Evolutionary conservation across 306 rosid species (phyloP), one percentile per base, ranked within the genome.

Genomic region (Lathyrus aphaca): DNA sequence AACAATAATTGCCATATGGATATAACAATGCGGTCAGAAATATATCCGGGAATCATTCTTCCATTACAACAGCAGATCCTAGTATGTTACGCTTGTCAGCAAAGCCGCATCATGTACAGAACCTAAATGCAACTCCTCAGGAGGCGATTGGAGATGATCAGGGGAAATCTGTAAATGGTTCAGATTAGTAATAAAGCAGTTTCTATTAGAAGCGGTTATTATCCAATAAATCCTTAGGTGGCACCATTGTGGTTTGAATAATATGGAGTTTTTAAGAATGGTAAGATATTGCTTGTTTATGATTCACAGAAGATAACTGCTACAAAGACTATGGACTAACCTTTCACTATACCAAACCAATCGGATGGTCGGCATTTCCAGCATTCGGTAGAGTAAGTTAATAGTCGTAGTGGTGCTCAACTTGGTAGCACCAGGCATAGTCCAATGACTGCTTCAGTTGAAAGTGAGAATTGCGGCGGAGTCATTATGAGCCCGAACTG

Each of bases 161-260:
- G 80, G 67, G 80, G 27, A 76, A 48, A 55, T 67, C 81, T 72
- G 78, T 74, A 64, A 78, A 75, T 80, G 74, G 71, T 50, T 75
- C 89, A 43, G 67, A 69, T 78, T n/a, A 64, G 75, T 66, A 78
- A 81, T 70, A 71, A 65, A 73, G 71, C 82, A 68, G 42, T 80
- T 65, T 72, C 87, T 84, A 57, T 74, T 54, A 76, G 84, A 79
- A 80, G 90, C 38, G 89, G 86, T 63, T 85, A 78, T 64, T 76
- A 89, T 72, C 85, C 76, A 49, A 77, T 92, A 68, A 92, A 91
- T 86, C 96, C 93, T 15, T 96, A 79, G 78, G 89, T 92, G 96
- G 96, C 96, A 42, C 98, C 96, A 64, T 88, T 91, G 8, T 92
- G 98, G 98, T 89, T 89, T 88, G 96, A 88, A 67, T 91, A 84